Percentiles rank a stretch among this genome's conserved stretches.
Conservation (phyloP, 192 early-diverging fungal genomes). For the Spinellus fusiger region DNA sequence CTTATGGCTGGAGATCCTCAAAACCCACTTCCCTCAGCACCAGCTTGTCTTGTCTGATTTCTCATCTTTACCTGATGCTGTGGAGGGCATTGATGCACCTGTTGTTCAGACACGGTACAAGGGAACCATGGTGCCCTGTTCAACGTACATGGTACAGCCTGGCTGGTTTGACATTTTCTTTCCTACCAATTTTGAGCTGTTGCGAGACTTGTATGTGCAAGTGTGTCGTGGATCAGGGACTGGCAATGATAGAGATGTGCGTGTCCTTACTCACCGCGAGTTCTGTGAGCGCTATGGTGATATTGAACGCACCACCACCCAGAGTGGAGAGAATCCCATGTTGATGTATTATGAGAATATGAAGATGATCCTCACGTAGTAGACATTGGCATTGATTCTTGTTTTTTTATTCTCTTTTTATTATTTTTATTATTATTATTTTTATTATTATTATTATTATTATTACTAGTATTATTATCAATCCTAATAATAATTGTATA, state of each 20-base stretch:
- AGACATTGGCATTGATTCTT: too few species aligned
- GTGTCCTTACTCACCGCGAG: constrained; percentile 68
- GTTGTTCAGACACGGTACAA: constrained; percentile 93
- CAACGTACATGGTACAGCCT: constrained; percentile 94
- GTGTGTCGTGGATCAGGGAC: constrained; percentile 46
- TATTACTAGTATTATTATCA: too few species aligned
- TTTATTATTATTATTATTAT: background rate
- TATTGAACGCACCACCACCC: constrained; percentile 65
- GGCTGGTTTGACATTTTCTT: constrained; percentile 99
- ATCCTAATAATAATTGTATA: too few species aligned
- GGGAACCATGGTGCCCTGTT: constrained; percentile 89
- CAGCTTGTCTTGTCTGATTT: constrained; percentile 89
- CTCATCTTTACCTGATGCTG: constrained; percentile 73
- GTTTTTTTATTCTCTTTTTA: too few species aligned
- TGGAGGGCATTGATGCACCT: constrained; percentile 77
- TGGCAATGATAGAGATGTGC: constrained; percentile 39
- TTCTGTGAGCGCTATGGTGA: constrained; percentile 78
- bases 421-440: background rate
- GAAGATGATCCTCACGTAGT: constrained; percentile 54
- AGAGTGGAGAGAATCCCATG: constrained; percentile 93
- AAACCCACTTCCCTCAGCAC: constrained; percentile 80
- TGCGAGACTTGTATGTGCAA: constrained; percentile 68
- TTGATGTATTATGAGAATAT: constrained; percentile 91
- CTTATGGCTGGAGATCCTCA: constrained; percentile 68
- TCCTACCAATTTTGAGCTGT: constrained; percentile 91